Base-by-base conservation (phyloP, 2,329 filamentous ascomycete species). In the Exophiala sp. region DNA sequence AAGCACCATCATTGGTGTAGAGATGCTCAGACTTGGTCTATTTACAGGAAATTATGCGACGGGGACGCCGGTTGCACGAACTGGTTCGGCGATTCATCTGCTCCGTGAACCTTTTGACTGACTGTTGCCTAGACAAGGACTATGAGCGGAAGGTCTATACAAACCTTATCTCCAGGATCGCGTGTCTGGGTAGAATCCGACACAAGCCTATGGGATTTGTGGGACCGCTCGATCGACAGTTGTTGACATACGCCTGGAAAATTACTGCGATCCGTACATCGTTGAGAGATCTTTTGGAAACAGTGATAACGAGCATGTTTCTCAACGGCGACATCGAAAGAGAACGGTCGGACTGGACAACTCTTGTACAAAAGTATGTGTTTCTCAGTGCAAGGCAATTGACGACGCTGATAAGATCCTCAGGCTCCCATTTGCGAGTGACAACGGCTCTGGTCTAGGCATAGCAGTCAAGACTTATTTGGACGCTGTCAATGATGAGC, bases 141-240 rank as follows among this genome's bases (percentile, higher is more conserved):
- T 90, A 62, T 39, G 54, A 50, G 16, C 51, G 47, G 11, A 60
- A 59, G 46, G 49, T 81, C 32, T 87, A 86, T 65, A 84, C 91
- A 41, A 80, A 94, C 51, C 79, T 99, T 41, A 85, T 97, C 64
- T 94, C 91, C 62, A 87, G 94, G 36, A 87, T 91, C 57, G 89
- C 91, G 11, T 91, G 88, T 49, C 77, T 97, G 54, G 82, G 91
- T 47, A 89, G 88, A 66, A 78, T 97, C 58, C 83, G 85, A 32
- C 94, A 99, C 69, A 82, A 89, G 63, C 79, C 82, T 3, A 91
- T 92, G 63, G 94, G 94, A 29, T 99, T 96, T 71, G 96, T 92
- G 1, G 94, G 94, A 0, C 92, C 94, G 1, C 79, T 99, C 1
- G 96, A 91, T 76, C 87, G 94, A 70, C 91, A 92, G 62, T 78